phyloP scores from a whole-genome alignment of 306 rosid species.

The Ormosia semicastrata region DNA sequence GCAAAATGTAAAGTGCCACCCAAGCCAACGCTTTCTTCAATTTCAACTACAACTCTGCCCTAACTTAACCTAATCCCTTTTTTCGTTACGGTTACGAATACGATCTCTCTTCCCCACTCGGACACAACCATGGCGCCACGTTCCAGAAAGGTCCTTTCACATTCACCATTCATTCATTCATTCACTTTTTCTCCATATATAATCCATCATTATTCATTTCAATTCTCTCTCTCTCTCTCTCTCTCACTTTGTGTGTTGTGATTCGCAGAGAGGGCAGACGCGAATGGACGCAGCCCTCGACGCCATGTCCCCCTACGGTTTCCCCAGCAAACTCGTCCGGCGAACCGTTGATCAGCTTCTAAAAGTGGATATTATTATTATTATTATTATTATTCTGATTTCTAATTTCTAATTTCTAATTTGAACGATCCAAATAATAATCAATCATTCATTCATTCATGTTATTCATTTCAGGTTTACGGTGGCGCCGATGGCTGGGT shows the following conservation, averaged over 20 bases:
- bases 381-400: too few relatives aligned
- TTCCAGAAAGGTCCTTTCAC: background rate
- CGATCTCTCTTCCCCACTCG: too few relatives aligned
- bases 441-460: background rate
- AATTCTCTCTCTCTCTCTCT: too few relatives aligned
- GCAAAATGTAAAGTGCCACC: too few relatives aligned
- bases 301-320: constrained; percentile 51
- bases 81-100: too few relatives aligned
- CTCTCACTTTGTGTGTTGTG: background rate
- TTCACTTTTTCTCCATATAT: background rate
- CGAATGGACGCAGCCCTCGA: constrained; percentile 67
- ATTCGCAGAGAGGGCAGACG: constrained; percentile 6
- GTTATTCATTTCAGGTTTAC: constrained; percentile 41
- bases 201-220: too few relatives aligned
- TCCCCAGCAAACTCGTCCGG: constrained; percentile 25
- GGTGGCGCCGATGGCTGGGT: constrained; percentile 50
- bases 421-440: background rate
- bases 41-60: too few relatives aligned
- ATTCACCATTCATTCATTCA: background rate
- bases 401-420: background rate
- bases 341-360: constrained; percentile 21
- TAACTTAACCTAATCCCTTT: background rate
- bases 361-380: too few relatives aligned
- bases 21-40: too few relatives aligned
- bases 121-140: background rate